Evolutionary conservation across 2,329 filamentous ascomycete genomes (phyloP).

Genomic region (Zymoseptoria pseudotritici): DNA sequence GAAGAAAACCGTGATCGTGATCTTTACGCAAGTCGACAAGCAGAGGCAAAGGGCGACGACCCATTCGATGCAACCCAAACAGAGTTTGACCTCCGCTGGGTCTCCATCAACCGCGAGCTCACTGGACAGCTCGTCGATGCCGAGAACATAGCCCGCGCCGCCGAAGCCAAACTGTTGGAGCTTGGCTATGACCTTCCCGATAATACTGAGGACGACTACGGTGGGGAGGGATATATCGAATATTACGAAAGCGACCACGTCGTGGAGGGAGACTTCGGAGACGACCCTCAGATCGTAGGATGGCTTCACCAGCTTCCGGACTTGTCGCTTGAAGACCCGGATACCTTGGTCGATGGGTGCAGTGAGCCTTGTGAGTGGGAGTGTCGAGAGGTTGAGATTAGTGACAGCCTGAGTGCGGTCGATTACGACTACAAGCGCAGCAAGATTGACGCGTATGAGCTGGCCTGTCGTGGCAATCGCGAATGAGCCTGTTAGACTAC

Average conservation of each 20-base stretch:
- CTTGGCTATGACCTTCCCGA: not conserved
- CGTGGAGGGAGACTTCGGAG: not conserved
- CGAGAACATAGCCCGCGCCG: conserved; percentile 1
- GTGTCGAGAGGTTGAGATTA: conserved; percentile 1
- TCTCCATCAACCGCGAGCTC: conserved; percentile 1
- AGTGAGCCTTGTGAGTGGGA: not conserved
- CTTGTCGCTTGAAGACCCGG: not conserved
- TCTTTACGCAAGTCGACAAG: no score
- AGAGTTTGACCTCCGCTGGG: conserved; percentile 12
- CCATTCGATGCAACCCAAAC: not conserved
- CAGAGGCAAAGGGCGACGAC: not conserved
- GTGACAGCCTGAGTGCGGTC: conserved; percentile 6
- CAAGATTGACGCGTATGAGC: conserved; percentile 3
- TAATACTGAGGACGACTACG: not conserved
- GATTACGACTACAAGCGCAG: not conserved
- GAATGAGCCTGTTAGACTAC: not conserved
- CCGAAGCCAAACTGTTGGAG: not conserved
- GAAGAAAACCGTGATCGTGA: no score
- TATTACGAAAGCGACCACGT: not conserved
- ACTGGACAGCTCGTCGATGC: conserved; percentile 6
- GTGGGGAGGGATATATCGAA: not conserved
- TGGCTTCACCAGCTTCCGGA: no score
- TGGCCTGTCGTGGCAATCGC: not conserved
- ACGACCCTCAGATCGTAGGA: not conserved
- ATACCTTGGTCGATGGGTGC: not conserved